Conservation (phyloP, 2,329 filamentous ascomycete species). For the Pseudophaeomoniella oleicola region DNA sequence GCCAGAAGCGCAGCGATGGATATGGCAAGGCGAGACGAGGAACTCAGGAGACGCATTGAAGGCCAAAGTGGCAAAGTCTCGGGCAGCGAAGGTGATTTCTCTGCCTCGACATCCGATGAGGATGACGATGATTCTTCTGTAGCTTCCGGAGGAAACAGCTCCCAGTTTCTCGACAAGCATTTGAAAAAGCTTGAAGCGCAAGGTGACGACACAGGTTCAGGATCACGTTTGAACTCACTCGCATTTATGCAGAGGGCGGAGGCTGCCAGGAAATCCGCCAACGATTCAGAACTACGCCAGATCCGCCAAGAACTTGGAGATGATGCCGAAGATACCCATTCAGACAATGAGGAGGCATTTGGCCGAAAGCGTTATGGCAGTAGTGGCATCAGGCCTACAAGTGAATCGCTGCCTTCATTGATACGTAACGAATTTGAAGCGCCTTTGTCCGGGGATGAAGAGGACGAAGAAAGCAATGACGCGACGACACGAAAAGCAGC, state of each 20-base stretch:
- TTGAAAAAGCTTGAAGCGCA: constrained; percentile 29
- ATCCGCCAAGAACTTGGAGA: constrained; percentile 56
- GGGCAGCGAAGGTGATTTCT: constrained; percentile 50
- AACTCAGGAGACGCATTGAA: constrained; percentile 64
- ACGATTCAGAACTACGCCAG: constrained; percentile 59
- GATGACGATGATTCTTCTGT: constrained; percentile 41
- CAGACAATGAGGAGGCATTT: constrained; percentile 38
- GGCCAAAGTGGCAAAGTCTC: constrained; percentile 52
- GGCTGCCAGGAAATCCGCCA: constrained; percentile 58
- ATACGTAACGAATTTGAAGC: constrained; percentile 47
- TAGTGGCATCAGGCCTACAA: constrained; percentile 15
- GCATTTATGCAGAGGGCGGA: constrained; percentile 92
- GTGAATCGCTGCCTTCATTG: constrained; percentile 15
- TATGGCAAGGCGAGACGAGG: constrained; percentile 69
- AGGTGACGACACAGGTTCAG: constrained; percentile 26
- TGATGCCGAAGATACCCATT: constrained; percentile 38
- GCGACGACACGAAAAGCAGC: too few relatives aligned
- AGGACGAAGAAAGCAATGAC: constrained; percentile 5
- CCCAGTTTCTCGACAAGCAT: constrained; percentile 32
- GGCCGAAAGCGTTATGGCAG: constrained; percentile 43
- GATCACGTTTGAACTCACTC: constrained; percentile 63
- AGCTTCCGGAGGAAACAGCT: constrained; percentile 22
- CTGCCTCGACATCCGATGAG: constrained; percentile 49
- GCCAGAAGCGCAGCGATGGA: constrained; percentile 64
- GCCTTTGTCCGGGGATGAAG: constrained; percentile 34